Conservation (phyloP, 495 filamentous ascomycete species). For the Trichocladium uniseriatum region DNA sequence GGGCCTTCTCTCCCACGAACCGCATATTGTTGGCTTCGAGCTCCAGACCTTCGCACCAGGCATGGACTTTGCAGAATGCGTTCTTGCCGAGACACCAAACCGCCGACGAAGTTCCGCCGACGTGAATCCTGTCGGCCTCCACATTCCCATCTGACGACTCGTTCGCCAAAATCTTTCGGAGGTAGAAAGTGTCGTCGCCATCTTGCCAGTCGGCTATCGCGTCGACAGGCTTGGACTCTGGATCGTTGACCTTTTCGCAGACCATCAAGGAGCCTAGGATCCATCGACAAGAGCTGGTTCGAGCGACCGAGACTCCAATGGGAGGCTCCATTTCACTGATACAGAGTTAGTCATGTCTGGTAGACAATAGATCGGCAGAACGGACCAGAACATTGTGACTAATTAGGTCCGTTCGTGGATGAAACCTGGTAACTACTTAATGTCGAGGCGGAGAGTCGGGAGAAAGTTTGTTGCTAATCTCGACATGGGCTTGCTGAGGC, state of each 20-base stretch:
- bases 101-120: neutral
- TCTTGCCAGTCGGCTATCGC: slow-evolving; percentile 2
- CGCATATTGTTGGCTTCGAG: neutral
- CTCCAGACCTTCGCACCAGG: slow-evolving; percentile 1
- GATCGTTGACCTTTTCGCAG: neutral
- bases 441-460: too few species aligned
- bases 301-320: neutral
- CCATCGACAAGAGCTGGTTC: neutral
- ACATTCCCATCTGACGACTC: neutral
- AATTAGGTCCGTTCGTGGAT: neutral
- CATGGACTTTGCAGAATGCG: neutral
- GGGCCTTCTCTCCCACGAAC: slow-evolving; percentile 1
- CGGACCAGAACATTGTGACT: slow-evolving; percentile 1
- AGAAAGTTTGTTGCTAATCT: too few species aligned
- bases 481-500: too few species aligned
- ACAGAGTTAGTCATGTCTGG: neutral
- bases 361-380: neutral
- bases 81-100: neutral
- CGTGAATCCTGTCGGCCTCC: neutral
- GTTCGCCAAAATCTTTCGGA: neutral
- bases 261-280: neutral
- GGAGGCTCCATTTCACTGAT: slow-evolving; percentile 1
- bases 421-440: neutral
- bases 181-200: neutral
- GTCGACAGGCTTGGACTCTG: neutral